Percentiles rank a stretch among this genome's conserved stretches.
phyloP scores from a whole-genome alignment of 2,329 filamentous ascomycete genomes.

The Talaromyces sp. region DNA sequence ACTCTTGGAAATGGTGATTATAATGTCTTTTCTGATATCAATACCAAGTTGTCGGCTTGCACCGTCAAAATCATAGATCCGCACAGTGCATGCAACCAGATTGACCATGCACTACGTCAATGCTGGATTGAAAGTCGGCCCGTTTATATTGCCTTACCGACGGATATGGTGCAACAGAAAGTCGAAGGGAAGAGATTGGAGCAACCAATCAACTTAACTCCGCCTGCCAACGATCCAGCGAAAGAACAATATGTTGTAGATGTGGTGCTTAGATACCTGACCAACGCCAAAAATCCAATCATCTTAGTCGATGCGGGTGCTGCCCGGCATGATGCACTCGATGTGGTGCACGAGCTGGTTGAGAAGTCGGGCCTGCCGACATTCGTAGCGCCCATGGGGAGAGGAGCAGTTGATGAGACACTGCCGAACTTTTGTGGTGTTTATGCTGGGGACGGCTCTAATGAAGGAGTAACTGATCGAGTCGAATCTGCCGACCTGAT shows the following conservation, averaged over 20 bases:
- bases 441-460: conserved; percentile 72
- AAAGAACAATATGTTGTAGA: conserved; percentile 74
- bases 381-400: conserved; percentile 83
- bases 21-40: conserved; percentile 48
- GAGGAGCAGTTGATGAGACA: conserved; percentile 72
- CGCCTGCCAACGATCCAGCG: conserved; percentile 61
- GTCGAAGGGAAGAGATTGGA: conserved; percentile 66
- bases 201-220: conserved; percentile 60
- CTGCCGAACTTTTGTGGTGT: conserved; percentile 71
- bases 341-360: conserved; percentile 67
- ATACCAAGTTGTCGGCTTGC: conserved; percentile 46
- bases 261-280: conserved; percentile 66
- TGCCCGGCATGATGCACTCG: conserved; percentile 66
- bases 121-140: conserved; percentile 52
- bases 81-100: conserved; percentile 43
- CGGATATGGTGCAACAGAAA: conserved; percentile 60
- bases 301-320: conserved; percentile 78
- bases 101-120: conserved; percentile 49
- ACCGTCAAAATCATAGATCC: conserved; percentile 47
- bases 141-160: conserved; percentile 53
- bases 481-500: conserved; percentile 39
- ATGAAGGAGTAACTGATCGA: conserved; percentile 38
- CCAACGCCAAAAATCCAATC: conserved; percentile 66
- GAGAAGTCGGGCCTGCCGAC: conserved; percentile 69
- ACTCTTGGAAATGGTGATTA: conserved; percentile 62